Percentiles rank a stretch among this genome's conserved stretches.
Evolutionary conservation across 305 asterid species (phyloP).

Genomic region (Fraxinus velutina): DNA sequence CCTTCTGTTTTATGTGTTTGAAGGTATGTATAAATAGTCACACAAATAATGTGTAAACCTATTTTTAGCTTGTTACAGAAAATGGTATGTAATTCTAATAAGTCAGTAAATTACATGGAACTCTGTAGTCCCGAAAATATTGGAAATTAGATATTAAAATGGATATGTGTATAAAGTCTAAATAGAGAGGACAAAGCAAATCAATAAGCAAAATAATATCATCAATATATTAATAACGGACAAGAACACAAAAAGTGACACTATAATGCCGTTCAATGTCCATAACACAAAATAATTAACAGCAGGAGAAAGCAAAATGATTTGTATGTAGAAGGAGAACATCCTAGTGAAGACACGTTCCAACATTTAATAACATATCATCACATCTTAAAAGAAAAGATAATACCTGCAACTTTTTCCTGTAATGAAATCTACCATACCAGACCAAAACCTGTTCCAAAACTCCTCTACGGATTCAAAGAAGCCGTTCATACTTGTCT

Average conservation of each 20-base stretch:
- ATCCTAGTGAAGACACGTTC: not conserved
- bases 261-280: not conserved
- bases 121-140: not conserved
- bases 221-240: not conserved
- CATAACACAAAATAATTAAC: not conserved
- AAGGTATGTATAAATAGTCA: not conserved
- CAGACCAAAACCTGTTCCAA: constrained; percentile 61
- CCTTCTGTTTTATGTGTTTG: not conserved
- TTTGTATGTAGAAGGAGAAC: not conserved
- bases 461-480: constrained; percentile 67
- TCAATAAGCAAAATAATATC: not conserved
- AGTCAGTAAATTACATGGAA: not conserved
- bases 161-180: not conserved
- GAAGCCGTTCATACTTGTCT: constrained; percentile 60
- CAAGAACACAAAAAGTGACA: not conserved
- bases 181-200: not conserved
- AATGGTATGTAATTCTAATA: not conserved
- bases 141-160: not conserved
- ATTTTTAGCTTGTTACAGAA: not conserved
- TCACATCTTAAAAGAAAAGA: not conserved
- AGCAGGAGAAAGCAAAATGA: not conserved
- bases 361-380: not conserved
- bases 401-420: constrained; percentile 84
- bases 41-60: not conserved
- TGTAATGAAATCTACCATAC: constrained; percentile 55